Conservation (phyloP, 2,329 filamentous ascomycete species). For the Aspergillus ibericus region DNA sequence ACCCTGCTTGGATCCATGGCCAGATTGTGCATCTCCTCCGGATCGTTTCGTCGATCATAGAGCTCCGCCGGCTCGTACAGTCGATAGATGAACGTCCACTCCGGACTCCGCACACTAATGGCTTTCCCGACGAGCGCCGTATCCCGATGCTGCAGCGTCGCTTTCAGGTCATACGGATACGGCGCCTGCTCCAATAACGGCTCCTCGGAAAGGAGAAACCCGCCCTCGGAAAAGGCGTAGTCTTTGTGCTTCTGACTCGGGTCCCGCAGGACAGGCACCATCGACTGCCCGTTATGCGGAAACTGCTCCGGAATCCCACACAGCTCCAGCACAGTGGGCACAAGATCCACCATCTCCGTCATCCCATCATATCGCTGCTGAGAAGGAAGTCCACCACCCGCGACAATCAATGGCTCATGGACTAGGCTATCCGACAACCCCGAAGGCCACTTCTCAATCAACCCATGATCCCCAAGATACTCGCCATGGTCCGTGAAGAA, state of each 20-base stretch:
- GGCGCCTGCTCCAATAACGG: slow-evolving; percentile 47
- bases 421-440: not conserved
- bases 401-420: not conserved
- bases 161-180: slow-evolving; percentile 51
- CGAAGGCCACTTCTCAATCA: slow-evolving; percentile 45
- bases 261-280: slow-evolving; percentile 37
- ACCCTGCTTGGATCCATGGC: slow-evolving; percentile 29
- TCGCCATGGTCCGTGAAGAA: slow-evolving; percentile 32
- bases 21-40: slow-evolving; percentile 17
- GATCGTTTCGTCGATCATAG: slow-evolving; percentile 42
- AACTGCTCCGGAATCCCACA: slow-evolving; percentile 35
- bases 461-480: slow-evolving; percentile 49
- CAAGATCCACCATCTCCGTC: slow-evolving; percentile 32
- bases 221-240: slow-evolving; percentile 49
- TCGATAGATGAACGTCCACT: slow-evolving; percentile 48
- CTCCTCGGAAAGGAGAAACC: slow-evolving; percentile 48
- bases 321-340: slow-evolving; percentile 23
- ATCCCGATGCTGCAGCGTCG: slow-evolving; percentile 48
- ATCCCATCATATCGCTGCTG: slow-evolving; percentile 23
- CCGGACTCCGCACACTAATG: slow-evolving; percentile 24
- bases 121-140: slow-evolving; percentile 47
- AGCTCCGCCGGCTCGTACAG: slow-evolving; percentile 50
- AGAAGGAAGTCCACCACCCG: not conserved
- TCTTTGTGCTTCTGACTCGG: slow-evolving; percentile 33
- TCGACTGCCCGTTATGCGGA: slow-evolving; percentile 25